Evolutionary conservation across 352 stramenopile genomes (phyloP), one percentile per base, ranked within the genome.

Genomic region (Phytophthora aleatoria): DNA sequence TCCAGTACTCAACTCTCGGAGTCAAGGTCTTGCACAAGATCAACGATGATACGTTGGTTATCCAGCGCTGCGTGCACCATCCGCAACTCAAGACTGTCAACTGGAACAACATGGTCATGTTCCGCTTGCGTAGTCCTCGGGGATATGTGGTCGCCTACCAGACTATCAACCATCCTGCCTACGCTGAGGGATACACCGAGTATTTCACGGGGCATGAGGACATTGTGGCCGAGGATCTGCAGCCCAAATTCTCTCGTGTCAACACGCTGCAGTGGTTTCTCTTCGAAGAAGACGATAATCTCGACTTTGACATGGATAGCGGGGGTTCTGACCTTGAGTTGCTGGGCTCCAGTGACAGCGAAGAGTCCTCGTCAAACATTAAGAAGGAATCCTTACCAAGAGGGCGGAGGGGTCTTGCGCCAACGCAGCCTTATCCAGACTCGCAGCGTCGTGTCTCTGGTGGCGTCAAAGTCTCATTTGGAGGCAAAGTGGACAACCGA

Each of bases 71-170:
- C 47, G 75, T 84, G 57, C 73, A 84, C 57, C 75, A 84, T 43
- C 69, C 75, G 47, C 73, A 81, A 55, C 67, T 84, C 31, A 61
- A 79, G 41, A 81, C 61, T 3, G 70, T 84, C 33, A 77, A 74
- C 55, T 84, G 75, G 56, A 78, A 77, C 43, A 79, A 81, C 44
- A 78, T 83, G 74, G 67, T 83, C 72, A 80, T 83, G 71, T 83
- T 83, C 48, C 74, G 71, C 6, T 56, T 78, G 27, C 75, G 73
- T 16, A 79, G 61, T 16, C 69, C 73, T 20, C 65, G 70, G 0
- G 75, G 75, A 10, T 83, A 81, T 30, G 67, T 81, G 12, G 72
- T 83, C n/a, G 75, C 75, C 16, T 83, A 83, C 53, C 55, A 72
- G 26, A 74, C 75, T 27, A 76, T 83, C 30, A 65, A 79, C 36